Percentiles rank a stretch among this genome's conserved stretches.
phyloP scores from a whole-genome alignment of 345 rosid genomes.

The Cochlearia excelsa region DNA sequence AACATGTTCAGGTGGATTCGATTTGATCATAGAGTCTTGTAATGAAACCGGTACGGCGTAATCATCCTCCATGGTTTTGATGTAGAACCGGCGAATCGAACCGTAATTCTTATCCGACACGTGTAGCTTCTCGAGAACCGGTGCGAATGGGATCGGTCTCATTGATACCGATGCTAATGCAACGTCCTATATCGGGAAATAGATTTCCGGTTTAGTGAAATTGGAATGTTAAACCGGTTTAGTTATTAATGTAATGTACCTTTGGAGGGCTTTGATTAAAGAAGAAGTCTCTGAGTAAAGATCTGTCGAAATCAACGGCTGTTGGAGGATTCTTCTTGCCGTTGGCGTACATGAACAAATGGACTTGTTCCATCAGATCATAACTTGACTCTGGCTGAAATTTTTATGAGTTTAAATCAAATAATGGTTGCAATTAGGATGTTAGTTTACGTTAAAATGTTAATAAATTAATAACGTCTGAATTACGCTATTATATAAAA shows the following conservation, averaged over 20 bases:
- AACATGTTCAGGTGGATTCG: constrained; percentile 54
- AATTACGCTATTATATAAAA: too few relatives aligned
- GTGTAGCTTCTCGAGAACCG: constrained; percentile 78
- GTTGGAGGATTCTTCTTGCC: constrained; percentile 84
- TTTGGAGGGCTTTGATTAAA: constrained; percentile 87
- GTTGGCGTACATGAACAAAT: constrained; percentile 72
- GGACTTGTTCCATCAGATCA: constrained; percentile 76
- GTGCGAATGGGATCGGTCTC: constrained; percentile 91
- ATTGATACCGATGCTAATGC: constrained; percentile 93
- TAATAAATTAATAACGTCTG: too few relatives aligned
- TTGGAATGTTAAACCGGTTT: constrained; percentile 7
- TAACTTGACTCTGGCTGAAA: constrained; percentile 58
- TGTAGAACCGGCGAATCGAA: constrained; percentile 48
- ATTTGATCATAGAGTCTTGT: constrained; percentile 55
- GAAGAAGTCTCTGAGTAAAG: constrained; percentile 63
- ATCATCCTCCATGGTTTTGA: constrained; percentile 54
- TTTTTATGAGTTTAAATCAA: not conserved
- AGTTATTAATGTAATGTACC: constrained; percentile 35
- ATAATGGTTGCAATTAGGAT: not conserved
- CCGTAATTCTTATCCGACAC: constrained; percentile 54
- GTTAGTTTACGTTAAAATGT: too few relatives aligned
- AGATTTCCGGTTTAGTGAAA: constrained; percentile 6
- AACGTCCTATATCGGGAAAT: constrained; percentile 57
- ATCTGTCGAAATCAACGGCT: constrained; percentile 83
- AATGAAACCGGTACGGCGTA: constrained; percentile 46